These are phyloP conservation scores for Cryptosporidium viatorum DNA, from an alignment of 169 alveolate genomes.

Conservation along the genomic window DNA sequence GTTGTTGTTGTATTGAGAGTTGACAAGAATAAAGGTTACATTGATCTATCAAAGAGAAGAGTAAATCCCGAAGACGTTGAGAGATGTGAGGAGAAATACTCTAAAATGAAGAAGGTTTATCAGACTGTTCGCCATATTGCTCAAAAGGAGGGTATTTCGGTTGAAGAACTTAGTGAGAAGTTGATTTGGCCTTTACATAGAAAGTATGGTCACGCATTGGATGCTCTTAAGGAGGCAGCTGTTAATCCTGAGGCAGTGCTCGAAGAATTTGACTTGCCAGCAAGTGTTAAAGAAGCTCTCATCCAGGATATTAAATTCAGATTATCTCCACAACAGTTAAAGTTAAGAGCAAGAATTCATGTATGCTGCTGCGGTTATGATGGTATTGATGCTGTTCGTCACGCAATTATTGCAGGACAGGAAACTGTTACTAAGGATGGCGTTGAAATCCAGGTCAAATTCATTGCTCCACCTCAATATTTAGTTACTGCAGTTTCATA, in stretches of 20 bases:
- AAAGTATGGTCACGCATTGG: conserved; percentile 94
- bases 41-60: conserved; percentile 95
- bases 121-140: conserved; percentile 94
- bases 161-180: conserved; percentile 90
- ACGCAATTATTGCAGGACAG: conserved; percentile 88
- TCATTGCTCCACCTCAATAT: conserved; percentile 94
- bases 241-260: conserved; percentile 91
- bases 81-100: conserved; percentile 83
- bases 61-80: conserved; percentile 95
- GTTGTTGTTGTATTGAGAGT: conserved; percentile 95
- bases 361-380: conserved; percentile 95
- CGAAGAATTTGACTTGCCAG: conserved; percentile 88
- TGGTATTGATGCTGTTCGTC: conserved; percentile 97
- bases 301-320: conserved; percentile 88
- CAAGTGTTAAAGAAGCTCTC: conserved; percentile 87
- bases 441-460: conserved; percentile 84
- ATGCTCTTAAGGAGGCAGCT: conserved; percentile 95
- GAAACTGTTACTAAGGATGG: conserved; percentile 75
- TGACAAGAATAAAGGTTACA: conserved; percentile 96
- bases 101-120: conserved; percentile 94
- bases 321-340: conserved; percentile 91
- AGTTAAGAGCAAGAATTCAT: conserved; percentile 91
- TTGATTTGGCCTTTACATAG: conserved; percentile 97
- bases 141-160: conserved; percentile 87
- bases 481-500: conserved; percentile 89